A percentile compares a stretch with the other conserved stretches of the same genome.
Conservation (phyloP, 306 rosid species). For the Malus sieversii region DNA sequence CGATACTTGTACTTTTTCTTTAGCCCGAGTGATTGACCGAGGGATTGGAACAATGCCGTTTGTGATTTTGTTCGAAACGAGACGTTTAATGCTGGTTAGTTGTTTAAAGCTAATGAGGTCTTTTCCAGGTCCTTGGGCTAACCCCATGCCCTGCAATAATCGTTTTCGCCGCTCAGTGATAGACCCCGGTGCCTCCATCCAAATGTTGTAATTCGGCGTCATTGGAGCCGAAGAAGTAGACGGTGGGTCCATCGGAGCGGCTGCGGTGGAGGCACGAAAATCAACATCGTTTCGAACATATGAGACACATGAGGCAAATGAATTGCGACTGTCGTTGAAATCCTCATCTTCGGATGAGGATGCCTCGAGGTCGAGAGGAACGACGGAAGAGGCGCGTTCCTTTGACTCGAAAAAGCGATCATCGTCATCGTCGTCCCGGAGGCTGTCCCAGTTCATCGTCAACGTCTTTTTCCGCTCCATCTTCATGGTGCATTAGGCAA, state of each 20-base stretch:
- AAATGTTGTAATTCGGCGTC: slow-evolving; percentile 45
- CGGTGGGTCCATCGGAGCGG: background rate
- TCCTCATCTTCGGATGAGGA: slow-evolving; percentile 40
- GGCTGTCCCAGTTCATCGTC: slow-evolving; percentile 57
- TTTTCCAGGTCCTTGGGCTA: slow-evolving; percentile 30
- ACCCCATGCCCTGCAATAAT: slow-evolving; percentile 63
- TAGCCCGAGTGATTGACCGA: background rate
- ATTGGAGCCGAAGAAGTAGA: background rate
- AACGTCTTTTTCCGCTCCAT: slow-evolving; percentile 45
- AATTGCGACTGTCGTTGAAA: slow-evolving; percentile 44
- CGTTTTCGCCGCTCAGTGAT: slow-evolving; percentile 48
- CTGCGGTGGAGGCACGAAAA: background rate
- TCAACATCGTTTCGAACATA: slow-evolving; percentile 16
- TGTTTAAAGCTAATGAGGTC: slow-evolving; percentile 20
- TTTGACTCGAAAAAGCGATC: slow-evolving; percentile 53
- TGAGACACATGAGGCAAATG: slow-evolving; percentile 53
- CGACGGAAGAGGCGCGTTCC: slow-evolving; percentile 34
- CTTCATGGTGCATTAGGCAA: slow-evolving; percentile 7
- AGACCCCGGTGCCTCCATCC: slow-evolving; percentile 75
- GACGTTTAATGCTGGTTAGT: slow-evolving; percentile 1
- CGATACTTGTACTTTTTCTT: background rate
- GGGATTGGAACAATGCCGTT: background rate
- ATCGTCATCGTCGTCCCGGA: slow-evolving; percentile 41
- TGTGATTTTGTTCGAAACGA: slow-evolving; percentile 3
- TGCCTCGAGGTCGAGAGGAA: slow-evolving; percentile 23